Base-by-base conservation (phyloP, 202 grass and related monocot genomes). In the Digitaria exilis region DNA sequence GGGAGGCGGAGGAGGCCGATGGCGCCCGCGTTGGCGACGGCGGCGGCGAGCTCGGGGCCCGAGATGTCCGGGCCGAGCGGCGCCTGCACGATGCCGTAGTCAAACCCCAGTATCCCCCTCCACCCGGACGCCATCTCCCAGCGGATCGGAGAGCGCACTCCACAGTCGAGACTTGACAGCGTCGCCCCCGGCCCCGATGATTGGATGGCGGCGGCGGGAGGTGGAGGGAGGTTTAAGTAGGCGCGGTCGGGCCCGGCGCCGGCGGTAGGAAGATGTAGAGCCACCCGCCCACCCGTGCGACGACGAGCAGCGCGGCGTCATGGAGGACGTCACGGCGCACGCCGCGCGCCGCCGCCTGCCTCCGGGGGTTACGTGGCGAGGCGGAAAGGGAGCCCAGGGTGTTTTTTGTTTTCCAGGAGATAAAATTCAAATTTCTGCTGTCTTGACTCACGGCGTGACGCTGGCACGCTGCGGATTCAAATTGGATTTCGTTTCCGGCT, bases 31-130 rank as follows among this genome's bases (percentile, higher is more conserved):
- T 95, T 90, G 55, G 95, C 92, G 32, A 93, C 95, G 65, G 95
- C 92, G 34, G 95, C 95, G 62, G 78, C 88, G 80, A 98, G 95
- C 68, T 98, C 90, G 10, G 95, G 90, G 6, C 92, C 92, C 69
- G 95, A 95, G 82, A 98, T 91, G 73, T 98, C 92, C 63, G 95
- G 95, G 19, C 92, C 95, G 41, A 98, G 90, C 64, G 92, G 95
- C 35, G 90, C 92, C 82, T 95, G 95, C 69, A 98, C 87, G 69
- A 98, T 50, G 73, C 96, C 90, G 83, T 95, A 88, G 67, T 95
- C 90, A 61, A 95, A 98, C 3, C 90, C 96, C 28, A 98, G 85
- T 75, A 95, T 88, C 22, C 95, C 92, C 81, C 81, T 93, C 95
- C 95, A 95, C 63, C 92, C 92, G 35, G 64, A 43, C 5, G 26